phyloP scores from a whole-genome alignment of 805 yeast species.

The Candida insectalens region DNA sequence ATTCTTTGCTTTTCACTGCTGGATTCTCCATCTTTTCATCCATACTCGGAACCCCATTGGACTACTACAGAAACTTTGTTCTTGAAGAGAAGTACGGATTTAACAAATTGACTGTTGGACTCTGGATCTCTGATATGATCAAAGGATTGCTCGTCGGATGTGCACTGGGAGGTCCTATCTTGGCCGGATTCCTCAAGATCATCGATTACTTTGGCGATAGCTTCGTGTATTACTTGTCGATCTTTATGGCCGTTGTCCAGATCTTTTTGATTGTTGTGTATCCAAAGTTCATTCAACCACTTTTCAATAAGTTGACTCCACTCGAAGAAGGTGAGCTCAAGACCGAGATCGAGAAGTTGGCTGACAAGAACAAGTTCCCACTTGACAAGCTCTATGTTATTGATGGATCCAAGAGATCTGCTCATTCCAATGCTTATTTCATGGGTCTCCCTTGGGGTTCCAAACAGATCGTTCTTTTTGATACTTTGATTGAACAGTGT shows the following conservation, averaged over 20 bases:
- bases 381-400: conserved; percentile 75
- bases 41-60: conserved; percentile 53
- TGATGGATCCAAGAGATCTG: conserved; percentile 95
- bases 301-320: conserved; percentile 86
- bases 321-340: conserved; percentile 86
- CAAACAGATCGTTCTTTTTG: conserved; percentile 89
- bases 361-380: conserved; percentile 72
- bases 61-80: conserved; percentile 73
- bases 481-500: conserved; percentile 78
- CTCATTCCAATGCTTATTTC: conserved; percentile 95
- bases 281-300: conserved; percentile 85
- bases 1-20: conserved; percentile 57
- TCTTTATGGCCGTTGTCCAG: conserved; percentile 62
- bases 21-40: conserved; percentile 40
- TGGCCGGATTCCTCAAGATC: conserved; percentile 71
- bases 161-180: conserved; percentile 60
- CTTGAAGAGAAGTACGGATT: conserved; percentile 91
- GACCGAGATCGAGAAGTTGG: conserved; percentile 69
- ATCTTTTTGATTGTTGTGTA: conserved; percentile 63
- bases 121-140: conserved; percentile 67
- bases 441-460: conserved; percentile 91
- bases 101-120: conserved; percentile 66
- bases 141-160: conserved; percentile 47
- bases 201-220: conserved; percentile 70
- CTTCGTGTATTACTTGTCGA: conserved; percentile 74